phyloP scores from a whole-genome alignment of 164 flowering plant genomes.

The Vitis vinifera region ASM3070453v1 NC_081823.1:25587001-25587500 shows the following conservation, averaged over 20 bases:
- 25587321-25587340: constrained; percentile 42
- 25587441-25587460: constrained; percentile 47
- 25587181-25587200: constrained; percentile 47
- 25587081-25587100: too few relatives aligned
- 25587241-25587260: constrained; percentile 48
- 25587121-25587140: constrained; percentile 31
- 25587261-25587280: constrained; percentile 44
- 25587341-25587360: constrained; percentile 44
- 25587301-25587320: constrained; percentile 45
- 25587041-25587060: too few relatives aligned
- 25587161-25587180: constrained; percentile 33
- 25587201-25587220: constrained; percentile 41
- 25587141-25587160: constrained; percentile 42
- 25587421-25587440: constrained; percentile 44
- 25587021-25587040: too few relatives aligned
- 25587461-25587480: constrained; percentile 40
- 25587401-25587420: constrained; percentile 54
- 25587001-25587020: too few relatives aligned
- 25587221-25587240: constrained; percentile 41
- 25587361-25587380: constrained; percentile 35
- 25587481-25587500: constrained; percentile 43
- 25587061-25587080: too few relatives aligned
- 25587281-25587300: constrained; percentile 45
- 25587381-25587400: constrained; percentile 48
- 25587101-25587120: background rate